These are phyloP conservation scores for Camellia granthamiana DNA, from an alignment of 148 eudicot genomes.

Conservation along the genomic window DNA sequence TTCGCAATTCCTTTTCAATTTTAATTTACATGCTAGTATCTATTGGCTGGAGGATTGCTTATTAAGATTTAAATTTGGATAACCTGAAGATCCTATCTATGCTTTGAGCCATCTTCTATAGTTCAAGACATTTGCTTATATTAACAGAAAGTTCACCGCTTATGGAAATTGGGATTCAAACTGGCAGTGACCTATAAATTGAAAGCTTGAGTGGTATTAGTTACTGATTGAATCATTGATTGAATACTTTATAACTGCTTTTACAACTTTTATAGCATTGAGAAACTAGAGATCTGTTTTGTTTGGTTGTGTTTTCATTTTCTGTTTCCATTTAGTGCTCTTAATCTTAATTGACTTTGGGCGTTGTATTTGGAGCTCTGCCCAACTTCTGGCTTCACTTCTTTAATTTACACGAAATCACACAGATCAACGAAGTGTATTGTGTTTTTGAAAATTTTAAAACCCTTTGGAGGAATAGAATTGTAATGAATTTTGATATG, in stretches of 20 bases:
- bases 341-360: no score
- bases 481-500: not conserved
- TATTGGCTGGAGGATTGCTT: not conserved
- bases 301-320: not conserved
- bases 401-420: not conserved
- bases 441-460: not conserved
- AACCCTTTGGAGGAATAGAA: not conserved
- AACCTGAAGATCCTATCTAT: not conserved
- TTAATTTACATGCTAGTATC: not conserved
- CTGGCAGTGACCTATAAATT: not conserved
- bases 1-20: not conserved
- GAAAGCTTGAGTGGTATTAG: not conserved
- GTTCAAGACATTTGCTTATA: not conserved
- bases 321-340: not conserved
- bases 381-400: conserved; percentile 1
- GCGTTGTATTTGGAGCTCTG: not conserved
- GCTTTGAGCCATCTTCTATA: not conserved
- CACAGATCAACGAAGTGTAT: not conserved
- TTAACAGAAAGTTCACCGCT: not conserved
- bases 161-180: not conserved
- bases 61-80: not conserved
- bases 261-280: not conserved
- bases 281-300: not conserved
- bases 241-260: not conserved
- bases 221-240: not conserved